phyloP scores from a whole-genome alignment of 129 eudicot genomes.

The Saussurea involucrata region DNA sequence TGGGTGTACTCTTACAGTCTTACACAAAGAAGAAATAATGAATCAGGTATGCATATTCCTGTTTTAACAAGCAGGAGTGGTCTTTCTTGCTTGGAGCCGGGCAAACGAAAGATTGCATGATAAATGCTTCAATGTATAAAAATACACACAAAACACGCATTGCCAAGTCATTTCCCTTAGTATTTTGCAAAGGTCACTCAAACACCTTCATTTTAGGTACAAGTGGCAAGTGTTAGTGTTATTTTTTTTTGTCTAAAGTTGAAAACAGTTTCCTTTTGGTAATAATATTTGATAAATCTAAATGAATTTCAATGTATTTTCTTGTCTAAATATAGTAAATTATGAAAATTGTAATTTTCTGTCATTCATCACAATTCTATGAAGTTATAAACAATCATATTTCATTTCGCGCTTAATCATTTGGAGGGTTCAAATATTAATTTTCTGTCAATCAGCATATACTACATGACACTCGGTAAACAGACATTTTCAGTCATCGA shows the following conservation, averaged over 20 bases:
- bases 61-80: not conserved
- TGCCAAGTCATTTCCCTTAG: conserved; percentile 86
- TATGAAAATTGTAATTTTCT: not conserved
- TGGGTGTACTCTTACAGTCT: conserved; percentile 5
- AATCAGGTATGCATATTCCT: not conserved
- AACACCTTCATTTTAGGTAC: conserved; percentile 93
- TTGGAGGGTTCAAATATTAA: not conserved
- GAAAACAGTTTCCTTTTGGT: too few relatives aligned
- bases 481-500: not conserved
- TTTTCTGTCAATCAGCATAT: not conserved
- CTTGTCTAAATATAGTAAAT: not conserved
- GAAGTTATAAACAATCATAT: not conserved
- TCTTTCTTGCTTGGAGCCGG: not conserved
- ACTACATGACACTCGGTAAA: not conserved
- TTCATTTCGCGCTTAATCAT: not conserved
- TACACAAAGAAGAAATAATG: not conserved
- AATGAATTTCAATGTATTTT: not conserved
- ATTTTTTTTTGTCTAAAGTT: not conserved
- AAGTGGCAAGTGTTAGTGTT: conserved; percentile 61
- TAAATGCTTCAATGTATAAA: not conserved
- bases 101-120: conserved; percentile 3
- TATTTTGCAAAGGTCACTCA: conserved; percentile 72
- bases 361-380: not conserved
- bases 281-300: not conserved
- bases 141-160: conserved; percentile 41